phyloP scores from a whole-genome alignment of 441 rosid genomes.

The Syzygium syzygioides region DNA sequence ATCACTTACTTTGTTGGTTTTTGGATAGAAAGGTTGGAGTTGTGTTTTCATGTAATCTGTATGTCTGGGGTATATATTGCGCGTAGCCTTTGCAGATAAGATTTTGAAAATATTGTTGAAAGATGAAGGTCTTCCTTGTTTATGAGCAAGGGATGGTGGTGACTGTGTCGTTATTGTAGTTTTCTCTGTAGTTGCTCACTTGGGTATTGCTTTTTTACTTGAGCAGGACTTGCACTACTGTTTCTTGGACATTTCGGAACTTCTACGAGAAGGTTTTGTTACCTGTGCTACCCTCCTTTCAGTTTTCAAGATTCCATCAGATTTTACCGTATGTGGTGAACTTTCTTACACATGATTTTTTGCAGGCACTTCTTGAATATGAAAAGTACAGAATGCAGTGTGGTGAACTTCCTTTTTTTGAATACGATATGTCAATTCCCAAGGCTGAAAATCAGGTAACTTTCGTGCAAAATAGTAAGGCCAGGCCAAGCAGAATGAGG shows the following conservation, averaged over 20 bases:
- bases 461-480: neutral
- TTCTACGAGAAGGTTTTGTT: slow-evolving; percentile 64
- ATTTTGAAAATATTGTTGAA: neutral
- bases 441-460: slow-evolving; percentile 46
- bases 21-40: neutral
- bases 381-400: slow-evolving; percentile 47
- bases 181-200: neutral
- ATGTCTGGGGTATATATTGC: neutral
- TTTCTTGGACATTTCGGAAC: slow-evolving; percentile 70
- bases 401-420: slow-evolving; percentile 42
- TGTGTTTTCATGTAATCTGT: neutral
- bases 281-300: neutral
- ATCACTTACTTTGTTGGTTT: neutral
- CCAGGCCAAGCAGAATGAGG: neutral
- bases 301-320: neutral
- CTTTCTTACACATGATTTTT: neutral
- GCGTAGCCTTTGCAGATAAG: neutral
- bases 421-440: slow-evolving; percentile 30
- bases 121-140: neutral
- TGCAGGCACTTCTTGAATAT: slow-evolving; percentile 61
- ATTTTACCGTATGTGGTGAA: neutral
- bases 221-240: slow-evolving; percentile 67
- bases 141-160: neutral
- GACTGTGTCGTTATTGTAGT: neutral
- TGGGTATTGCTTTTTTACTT: neutral